A percentile compares a stretch with the other conserved stretches of the same genome.
phyloP scores from a whole-genome alignment of 129 eudicot genomes.

The Flaveria brownii region DNA sequence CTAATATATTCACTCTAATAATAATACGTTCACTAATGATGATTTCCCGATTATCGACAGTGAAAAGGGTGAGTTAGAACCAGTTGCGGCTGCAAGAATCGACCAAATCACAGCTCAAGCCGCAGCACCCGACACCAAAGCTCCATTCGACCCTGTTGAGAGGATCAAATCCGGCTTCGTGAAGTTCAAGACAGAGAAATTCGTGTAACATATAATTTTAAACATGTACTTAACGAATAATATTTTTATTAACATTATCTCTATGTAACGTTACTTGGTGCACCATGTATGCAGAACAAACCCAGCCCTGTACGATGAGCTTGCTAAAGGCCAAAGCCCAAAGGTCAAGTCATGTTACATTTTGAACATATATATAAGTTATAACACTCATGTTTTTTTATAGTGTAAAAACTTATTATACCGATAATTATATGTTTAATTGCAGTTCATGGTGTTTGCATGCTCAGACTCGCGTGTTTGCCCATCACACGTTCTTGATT shows the following conservation, averaged over 20 bases:
- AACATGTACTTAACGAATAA: not conserved
- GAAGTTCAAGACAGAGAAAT: conserved; percentile 83
- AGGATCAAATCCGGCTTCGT: conserved; percentile 76
- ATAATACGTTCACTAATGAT: not conserved
- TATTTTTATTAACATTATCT: not conserved
- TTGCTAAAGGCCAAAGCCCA: conserved; percentile 94
- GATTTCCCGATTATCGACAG: conserved; percentile 34
- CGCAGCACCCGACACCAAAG: conserved; percentile 38
- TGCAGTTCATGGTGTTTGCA: conserved; percentile 91
- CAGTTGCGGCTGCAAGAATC: conserved; percentile 74
- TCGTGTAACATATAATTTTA: conserved; percentile 39
- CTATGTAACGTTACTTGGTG: conserved; percentile 17
- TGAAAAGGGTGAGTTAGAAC: conserved; percentile 79
- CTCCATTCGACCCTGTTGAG: conserved; percentile 63
- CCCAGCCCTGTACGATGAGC: conserved; percentile 74
- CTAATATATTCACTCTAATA: not conserved
- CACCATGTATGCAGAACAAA: conserved; percentile 56
- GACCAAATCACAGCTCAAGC: conserved; percentile 69
- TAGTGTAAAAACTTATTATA: no score
- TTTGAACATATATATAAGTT: not conserved
- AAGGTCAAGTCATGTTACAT: conserved; percentile 44
- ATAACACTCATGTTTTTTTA: no score
- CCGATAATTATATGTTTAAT: not conserved
- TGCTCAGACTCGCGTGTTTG: conserved; percentile 99
- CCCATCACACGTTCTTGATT: conserved; percentile 81